A percentile compares a stretch with the other conserved stretches of the same genome.
Evolutionary conservation across 2,329 filamentous ascomycete genomes (phyloP).

Genomic region (Endoconidiophora laricicola): DNA sequence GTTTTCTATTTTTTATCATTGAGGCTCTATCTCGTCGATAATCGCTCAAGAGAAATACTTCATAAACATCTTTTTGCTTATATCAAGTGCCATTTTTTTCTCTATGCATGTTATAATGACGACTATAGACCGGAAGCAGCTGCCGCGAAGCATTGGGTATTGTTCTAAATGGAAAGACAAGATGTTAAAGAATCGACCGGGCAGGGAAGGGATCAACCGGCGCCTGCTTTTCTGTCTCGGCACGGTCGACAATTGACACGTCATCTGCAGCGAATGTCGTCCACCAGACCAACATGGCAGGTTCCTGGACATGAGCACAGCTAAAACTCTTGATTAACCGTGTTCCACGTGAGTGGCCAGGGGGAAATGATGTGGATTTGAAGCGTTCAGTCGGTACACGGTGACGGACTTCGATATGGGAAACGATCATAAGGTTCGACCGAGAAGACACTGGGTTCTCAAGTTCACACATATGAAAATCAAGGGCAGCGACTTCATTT

Average conservation of each 20-base stretch:
- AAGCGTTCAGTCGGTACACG: too few species aligned
- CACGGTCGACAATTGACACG: background rate
- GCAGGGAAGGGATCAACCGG: constrained; percentile 1
- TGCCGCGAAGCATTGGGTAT: too few species aligned
- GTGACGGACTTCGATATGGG: constrained; percentile 3
- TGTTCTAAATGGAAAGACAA: too few species aligned
- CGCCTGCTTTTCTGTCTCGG: background rate
- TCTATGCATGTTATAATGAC: too few species aligned
- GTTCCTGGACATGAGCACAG: background rate
- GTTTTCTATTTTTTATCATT: too few species aligned
- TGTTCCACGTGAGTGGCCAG: constrained; percentile 1
- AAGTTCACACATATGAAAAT: constrained; percentile 8
- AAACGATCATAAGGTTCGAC: constrained; percentile 5
- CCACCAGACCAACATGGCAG: constrained; percentile 8
- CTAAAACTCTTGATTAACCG: constrained; percentile 6
- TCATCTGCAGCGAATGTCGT: constrained; percentile 9
- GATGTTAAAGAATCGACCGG: background rate
- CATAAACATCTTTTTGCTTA: too few species aligned
- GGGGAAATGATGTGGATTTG: constrained; percentile 1
- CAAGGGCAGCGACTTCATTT: background rate
- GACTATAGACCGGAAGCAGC: too few species aligned
- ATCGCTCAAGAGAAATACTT: too few species aligned
- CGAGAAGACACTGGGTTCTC: constrained; percentile 2
- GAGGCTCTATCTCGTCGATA: too few species aligned
- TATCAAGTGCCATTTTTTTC: too few species aligned